phyloP scores from a whole-genome alignment of 2,329 filamentous ascomycete genomes.

The Phyllosticta capitalensis region DNA sequence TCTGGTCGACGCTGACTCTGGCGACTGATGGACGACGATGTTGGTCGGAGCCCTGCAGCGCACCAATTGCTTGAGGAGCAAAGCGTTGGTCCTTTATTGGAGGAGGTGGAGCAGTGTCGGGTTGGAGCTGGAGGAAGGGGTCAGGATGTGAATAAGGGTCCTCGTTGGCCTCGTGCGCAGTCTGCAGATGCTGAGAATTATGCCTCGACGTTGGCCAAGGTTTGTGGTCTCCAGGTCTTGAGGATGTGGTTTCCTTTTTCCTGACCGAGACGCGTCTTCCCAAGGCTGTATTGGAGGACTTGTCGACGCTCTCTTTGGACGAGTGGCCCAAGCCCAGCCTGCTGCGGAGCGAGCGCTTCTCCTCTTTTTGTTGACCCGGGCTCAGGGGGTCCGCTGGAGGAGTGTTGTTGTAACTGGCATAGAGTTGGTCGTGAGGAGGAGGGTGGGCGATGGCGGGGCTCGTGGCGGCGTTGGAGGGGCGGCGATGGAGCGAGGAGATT shows the following conservation, averaged over 20 bases:
- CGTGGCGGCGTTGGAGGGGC: constrained; percentile 17
- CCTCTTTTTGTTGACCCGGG: background rate
- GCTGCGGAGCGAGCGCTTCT: constrained; percentile 12
- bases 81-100: constrained; percentile 27
- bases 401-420: constrained; percentile 6
- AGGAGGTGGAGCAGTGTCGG: constrained; percentile 22
- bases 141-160: constrained; percentile 20
- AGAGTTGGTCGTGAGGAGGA: constrained; percentile 11
- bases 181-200: constrained; percentile 25
- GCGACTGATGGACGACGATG: constrained; percentile 15
- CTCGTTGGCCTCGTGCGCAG: constrained; percentile 30
- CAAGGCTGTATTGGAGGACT: constrained; percentile 23
- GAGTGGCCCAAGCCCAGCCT: constrained; percentile 9
- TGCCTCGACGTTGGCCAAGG: constrained; percentile 14
- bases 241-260: constrained; percentile 20
- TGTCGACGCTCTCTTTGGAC: constrained; percentile 21
- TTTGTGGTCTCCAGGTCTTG: constrained; percentile 11
- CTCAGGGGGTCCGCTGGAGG: constrained; percentile 2
- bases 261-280: constrained; percentile 26
- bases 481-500: constrained; percentile 22
- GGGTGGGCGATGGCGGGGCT: constrained; percentile 18
- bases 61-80: constrained; percentile 1
- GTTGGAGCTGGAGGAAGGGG: constrained; percentile 26
- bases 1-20: constrained; percentile 30
- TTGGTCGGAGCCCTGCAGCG: background rate